These are phyloP conservation scores for Russula foetens DNA, from an alignment of 768 basidiomycete genomes.

Conservation along the genomic window DNA sequence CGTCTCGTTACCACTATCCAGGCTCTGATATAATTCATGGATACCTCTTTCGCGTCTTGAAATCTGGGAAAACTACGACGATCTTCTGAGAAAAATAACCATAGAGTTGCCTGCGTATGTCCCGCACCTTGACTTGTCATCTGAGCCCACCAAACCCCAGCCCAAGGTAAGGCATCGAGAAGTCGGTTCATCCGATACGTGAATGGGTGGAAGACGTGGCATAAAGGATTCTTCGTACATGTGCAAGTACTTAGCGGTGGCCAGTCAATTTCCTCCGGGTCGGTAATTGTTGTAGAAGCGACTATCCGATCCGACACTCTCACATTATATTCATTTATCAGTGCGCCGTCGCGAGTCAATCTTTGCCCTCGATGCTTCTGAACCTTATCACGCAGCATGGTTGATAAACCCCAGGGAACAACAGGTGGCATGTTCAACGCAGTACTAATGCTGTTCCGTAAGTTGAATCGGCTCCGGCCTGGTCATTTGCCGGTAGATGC, in stretches of 20 bases:
- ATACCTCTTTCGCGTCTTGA: too few species aligned
- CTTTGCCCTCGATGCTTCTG: background rate
- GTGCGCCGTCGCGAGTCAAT: slow-evolving; percentile 25
- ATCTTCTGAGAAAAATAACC: too few species aligned
- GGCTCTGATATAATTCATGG: too few species aligned
- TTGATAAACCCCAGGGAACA: slow-evolving; percentile 31
- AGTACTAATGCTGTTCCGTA: slow-evolving; percentile 27
- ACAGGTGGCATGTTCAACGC: slow-evolving; percentile 41
- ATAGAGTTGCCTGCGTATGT: too few species aligned
- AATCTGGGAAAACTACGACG: too few species aligned
- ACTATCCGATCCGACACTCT: slow-evolving; percentile 32
- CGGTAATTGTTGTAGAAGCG: slow-evolving; percentile 27
- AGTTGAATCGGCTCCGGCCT: slow-evolving; percentile 3
- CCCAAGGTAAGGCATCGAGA: slow-evolving; percentile 35
- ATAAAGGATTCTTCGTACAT: slow-evolving; percentile 35
- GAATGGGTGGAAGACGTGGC: slow-evolving; percentile 33
- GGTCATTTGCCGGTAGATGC: background rate
- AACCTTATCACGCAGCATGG: slow-evolving; percentile 15
- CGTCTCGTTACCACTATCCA: too few species aligned
- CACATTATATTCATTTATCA: slow-evolving; percentile 29
- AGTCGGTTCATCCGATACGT: slow-evolving; percentile 34
- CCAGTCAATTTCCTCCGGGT: slow-evolving; percentile 27
- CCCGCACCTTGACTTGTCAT: too few species aligned
- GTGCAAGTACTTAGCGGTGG: slow-evolving; percentile 31
- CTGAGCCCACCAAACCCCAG: too few species aligned